Percentiles rank a stretch among this genome's conserved stretches.
These are phyloP conservation scores for Oemleria cerasiformis DNA, from an alignment of 306 rosid species.

Conservation along the genomic window DNA sequence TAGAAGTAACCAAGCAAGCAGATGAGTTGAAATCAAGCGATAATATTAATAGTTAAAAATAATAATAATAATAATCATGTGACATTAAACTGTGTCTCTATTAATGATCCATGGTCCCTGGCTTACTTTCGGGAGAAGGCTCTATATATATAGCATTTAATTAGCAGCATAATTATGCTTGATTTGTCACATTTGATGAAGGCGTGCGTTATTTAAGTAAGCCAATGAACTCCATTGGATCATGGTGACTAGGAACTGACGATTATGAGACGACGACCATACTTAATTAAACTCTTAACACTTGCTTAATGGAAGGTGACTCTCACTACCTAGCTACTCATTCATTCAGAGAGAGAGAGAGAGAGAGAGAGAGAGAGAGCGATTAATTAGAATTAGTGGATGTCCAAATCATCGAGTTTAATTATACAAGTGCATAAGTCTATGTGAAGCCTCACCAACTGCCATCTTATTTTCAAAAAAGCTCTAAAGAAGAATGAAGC, in stretches of 20 bases:
- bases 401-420: conserved; percentile 29
- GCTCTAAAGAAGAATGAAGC: conserved; percentile 25
- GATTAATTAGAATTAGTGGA: conserved; percentile 20
- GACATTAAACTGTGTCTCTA: conserved; percentile 17
- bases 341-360: neutral
- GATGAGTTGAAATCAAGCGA: neutral
- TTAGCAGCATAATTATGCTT: conserved; percentile 10
- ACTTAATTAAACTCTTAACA: conserved; percentile 30
- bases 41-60: too few relatives aligned
- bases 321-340: conserved; percentile 5
- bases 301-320: conserved; percentile 22
- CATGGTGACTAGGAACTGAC: conserved; percentile 43
- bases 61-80: neutral
- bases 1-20: conserved; percentile 33
- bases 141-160: too few relatives aligned
- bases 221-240: conserved; percentile 30
- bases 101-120: conserved; percentile 36
- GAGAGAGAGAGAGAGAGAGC: conserved; percentile 9
- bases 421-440: neutral
- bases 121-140: conserved; percentile 18
- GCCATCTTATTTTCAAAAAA: conserved; percentile 35
- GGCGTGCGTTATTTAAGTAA: conserved; percentile 25
- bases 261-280: conserved; percentile 8
- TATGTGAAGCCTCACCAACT: conserved; percentile 27
- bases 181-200: conserved; percentile 16